These are phyloP conservation scores for Ilyonectria mors-panacis DNA, from an alignment of 2,329 filamentous ascomycete species.

Conservation along the genomic window DNA sequence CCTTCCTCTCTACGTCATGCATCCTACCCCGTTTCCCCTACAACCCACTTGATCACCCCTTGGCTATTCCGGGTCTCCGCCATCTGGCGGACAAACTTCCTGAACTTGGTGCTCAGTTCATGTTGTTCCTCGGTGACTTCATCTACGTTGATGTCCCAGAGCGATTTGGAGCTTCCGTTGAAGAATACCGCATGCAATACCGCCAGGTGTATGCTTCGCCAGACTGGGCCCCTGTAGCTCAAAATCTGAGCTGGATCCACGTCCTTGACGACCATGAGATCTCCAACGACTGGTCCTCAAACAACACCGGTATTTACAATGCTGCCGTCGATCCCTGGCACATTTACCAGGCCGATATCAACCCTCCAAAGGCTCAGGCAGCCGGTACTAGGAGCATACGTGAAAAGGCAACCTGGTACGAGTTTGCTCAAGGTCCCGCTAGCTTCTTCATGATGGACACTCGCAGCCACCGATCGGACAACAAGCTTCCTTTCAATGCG, in stretches of 20 bases:
- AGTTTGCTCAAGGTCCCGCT: conserved; percentile 90
- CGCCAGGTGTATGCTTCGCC: conserved; percentile 96
- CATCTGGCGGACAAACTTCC: conserved; percentile 82
- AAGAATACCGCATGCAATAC: conserved; percentile 92
- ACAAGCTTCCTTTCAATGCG: conserved; percentile 70
- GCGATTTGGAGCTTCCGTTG: conserved; percentile 78
- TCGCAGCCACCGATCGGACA: conserved; percentile 84
- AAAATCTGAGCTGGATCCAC: conserved; percentile 96
- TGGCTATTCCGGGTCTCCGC: conserved; percentile 85
- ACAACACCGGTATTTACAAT: conserved; percentile 84
- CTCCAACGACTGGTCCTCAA: conserved; percentile 90
- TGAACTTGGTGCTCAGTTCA: conserved; percentile 80
- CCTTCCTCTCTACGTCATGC: conserved; percentile 93
- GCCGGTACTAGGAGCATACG: conserved; percentile 57
- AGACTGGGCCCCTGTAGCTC: conserved; percentile 83
- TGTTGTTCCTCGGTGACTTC: conserved; percentile 89
- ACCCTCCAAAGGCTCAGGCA: conserved; percentile 79
- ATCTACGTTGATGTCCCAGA: conserved; percentile 92
- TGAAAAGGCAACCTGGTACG: conserved; percentile 83
- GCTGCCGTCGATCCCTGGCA: conserved; percentile 88
- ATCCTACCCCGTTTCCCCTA: conserved; percentile 95
- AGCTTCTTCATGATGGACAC: conserved; percentile 97
- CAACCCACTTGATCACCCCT: conserved; percentile 83
- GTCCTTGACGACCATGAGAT: conserved; percentile 98
- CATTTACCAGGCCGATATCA: conserved; percentile 87